Conservation (phyloP, 331 rosid species). For the Erythrophleum ivorense region DNA sequence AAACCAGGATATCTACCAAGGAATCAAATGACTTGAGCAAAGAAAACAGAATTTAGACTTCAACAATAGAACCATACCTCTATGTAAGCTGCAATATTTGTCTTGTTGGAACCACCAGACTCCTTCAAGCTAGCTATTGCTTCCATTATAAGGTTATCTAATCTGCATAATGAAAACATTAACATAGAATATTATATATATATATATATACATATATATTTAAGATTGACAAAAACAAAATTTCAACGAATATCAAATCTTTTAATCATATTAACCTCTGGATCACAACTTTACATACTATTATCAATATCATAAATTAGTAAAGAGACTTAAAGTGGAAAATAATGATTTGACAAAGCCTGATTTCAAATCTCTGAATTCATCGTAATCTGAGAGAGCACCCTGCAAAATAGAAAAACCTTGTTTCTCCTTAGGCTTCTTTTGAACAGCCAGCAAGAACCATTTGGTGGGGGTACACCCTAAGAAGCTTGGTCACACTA, state of each 20-base stretch:
- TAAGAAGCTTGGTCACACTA: not conserved
- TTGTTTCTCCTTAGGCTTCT: not conserved
- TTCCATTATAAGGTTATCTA: conserved; percentile 88
- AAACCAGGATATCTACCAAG: not conserved
- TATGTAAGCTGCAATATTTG: conserved; percentile 79
- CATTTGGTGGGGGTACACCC: not conserved
- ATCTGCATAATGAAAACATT: conserved; percentile 52
- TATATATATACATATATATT: not conserved
- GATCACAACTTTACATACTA: not conserved
- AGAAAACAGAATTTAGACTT: conserved; percentile 31
- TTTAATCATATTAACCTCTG: not conserved
- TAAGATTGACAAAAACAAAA: conserved; percentile 4
- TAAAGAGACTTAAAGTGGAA: not conserved
- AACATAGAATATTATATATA: not conserved
- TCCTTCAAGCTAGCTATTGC: conserved; percentile 81
- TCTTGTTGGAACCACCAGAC: conserved; percentile 87
- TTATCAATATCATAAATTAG: not conserved
- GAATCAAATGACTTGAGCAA: conserved; percentile 13
- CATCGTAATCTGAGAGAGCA: not conserved
- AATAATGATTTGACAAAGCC: not conserved
- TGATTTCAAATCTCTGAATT: not conserved
- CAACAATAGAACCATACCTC: conserved; percentile 61
- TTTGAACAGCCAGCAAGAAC: not conserved
- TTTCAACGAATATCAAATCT: conserved; percentile 27
- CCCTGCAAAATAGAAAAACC: not conserved